These are phyloP conservation scores for Picea sitchensis DNA, from an alignment of 75 land plant genomes.

Conservation along the genomic window DNA sequence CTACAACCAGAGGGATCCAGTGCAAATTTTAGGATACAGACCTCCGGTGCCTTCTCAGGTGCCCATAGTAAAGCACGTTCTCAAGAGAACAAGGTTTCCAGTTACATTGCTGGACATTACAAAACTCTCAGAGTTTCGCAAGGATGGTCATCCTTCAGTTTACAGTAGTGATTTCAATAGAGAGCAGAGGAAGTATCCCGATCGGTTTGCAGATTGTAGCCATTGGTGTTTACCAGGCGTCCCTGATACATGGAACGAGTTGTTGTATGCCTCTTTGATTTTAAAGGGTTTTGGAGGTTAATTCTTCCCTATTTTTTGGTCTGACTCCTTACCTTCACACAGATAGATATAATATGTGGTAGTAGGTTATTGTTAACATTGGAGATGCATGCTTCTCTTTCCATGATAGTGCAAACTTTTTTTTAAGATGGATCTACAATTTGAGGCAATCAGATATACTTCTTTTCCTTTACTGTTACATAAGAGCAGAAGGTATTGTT, in stretches of 20 bases:
- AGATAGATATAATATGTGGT: too few relatives aligned
- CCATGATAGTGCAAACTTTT: too few relatives aligned
- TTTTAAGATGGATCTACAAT: too few relatives aligned
- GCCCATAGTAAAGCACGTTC: conserved; percentile 29
- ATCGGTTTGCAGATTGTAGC: conserved; percentile 76
- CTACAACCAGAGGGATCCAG: conserved; percentile 26
- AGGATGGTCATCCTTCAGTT: conserved; percentile 69
- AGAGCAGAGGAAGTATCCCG: conserved; percentile 40
- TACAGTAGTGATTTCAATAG: conserved; percentile 41
- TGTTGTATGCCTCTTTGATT: conserved; percentile 50
- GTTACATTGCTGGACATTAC: conserved; percentile 71
- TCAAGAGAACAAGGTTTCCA: conserved; percentile 32
- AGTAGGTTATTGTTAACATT: too few relatives aligned
- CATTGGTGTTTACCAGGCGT: conserved; percentile 98
- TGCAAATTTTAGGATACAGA: conserved; percentile 28
- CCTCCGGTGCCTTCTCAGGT: conserved; percentile 26
- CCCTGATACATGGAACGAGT: conserved; percentile 93
- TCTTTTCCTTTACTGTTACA: too few relatives aligned
- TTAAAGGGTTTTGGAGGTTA: too few relatives aligned
- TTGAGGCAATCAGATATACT: too few relatives aligned
- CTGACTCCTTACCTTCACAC: too few relatives aligned
- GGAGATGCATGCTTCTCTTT: too few relatives aligned
- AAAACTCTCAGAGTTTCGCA: conserved; percentile 65
- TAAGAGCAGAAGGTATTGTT: too few relatives aligned
- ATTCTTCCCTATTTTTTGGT: too few relatives aligned